Evolutionary conservation across 192 early-diverging fungal species (phyloP).

Genomic region (Allomyces macrogynus): DNA sequence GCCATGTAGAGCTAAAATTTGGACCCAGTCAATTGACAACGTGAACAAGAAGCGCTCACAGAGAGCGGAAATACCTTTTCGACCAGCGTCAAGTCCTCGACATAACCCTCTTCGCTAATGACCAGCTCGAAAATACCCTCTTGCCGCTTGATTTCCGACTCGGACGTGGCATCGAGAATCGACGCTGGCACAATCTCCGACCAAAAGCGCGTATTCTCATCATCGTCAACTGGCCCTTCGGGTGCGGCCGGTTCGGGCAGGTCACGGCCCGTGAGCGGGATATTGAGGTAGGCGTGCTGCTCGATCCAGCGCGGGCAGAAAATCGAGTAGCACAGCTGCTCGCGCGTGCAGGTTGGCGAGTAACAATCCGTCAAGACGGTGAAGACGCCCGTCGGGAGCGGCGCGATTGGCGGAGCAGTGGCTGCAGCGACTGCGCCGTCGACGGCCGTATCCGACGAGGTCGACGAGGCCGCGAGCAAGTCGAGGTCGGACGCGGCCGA

Average conservation of each 20-base stretch:
- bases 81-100: constrained; percentile 62
- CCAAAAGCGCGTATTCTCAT: constrained; percentile 53
- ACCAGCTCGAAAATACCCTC: constrained; percentile 86
- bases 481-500: neutral
- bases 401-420: constrained; percentile 1
- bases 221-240: neutral
- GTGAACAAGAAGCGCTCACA: neutral
- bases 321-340: constrained; percentile 70
- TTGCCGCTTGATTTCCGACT: constrained; percentile 67
- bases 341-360: constrained; percentile 68
- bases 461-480: neutral
- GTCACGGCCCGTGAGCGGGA: neutral
- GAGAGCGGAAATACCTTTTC: constrained; percentile 28
- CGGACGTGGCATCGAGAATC: constrained; percentile 43
- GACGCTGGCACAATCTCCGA: constrained; percentile 55
- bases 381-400: constrained; percentile 63
- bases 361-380: constrained; percentile 80
- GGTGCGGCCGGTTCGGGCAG: neutral
- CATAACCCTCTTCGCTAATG: constrained; percentile 78
- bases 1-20: constrained; percentile 33
- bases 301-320: constrained; percentile 62
- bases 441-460: neutral
- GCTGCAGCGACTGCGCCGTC: no score
- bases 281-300: constrained; percentile 18
- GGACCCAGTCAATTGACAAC: neutral